Evolutionary conservation across 2,329 filamentous ascomycete species (phyloP).

Genomic region (Xylariaceae sp.): DNA sequence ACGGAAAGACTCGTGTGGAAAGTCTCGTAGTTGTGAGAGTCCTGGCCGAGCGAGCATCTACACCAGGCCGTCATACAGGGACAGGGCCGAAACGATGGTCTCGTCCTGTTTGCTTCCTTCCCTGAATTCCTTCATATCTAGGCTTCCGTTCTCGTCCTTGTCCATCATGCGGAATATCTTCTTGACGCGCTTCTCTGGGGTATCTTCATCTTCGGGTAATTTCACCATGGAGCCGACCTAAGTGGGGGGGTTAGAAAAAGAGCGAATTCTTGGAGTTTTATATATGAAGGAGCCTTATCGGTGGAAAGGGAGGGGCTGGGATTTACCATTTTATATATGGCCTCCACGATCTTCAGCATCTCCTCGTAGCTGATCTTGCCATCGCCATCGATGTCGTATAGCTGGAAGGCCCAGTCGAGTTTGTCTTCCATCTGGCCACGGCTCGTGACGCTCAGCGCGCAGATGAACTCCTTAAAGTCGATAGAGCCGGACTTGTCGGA

Average conservation of each 20-base stretch:
- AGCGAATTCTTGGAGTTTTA: conserved; percentile 73
- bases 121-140: conserved; percentile 98
- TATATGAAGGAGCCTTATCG: too few species aligned
- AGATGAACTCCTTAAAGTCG: conserved; percentile 99
- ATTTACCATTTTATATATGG: conserved; percentile 97
- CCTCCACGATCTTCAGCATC: conserved; percentile 97
- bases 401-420: conserved; percentile 97
- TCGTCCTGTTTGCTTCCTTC: conserved; percentile 98
- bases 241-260: background rate
- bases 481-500: conserved; percentile 95
- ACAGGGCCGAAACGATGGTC: conserved; percentile 95
- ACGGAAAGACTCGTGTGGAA: too few species aligned
- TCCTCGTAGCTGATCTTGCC: conserved; percentile 99
- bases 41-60: conserved; percentile 41
- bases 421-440: conserved; percentile 99
- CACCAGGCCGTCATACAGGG: conserved; percentile 92
- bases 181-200: conserved; percentile 91
- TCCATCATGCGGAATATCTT: conserved; percentile 99
- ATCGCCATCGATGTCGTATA: conserved; percentile 98
- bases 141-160: conserved; percentile 96
- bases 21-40: conserved; percentile 8
- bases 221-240: conserved; percentile 99
- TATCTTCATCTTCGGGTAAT: conserved; percentile 96
- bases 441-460: conserved; percentile 92
- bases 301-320: background rate